These are phyloP conservation scores for Camellia sinensis DNA, from an alignment of 148 eudicot species.

Conservation along the genomic window DNA sequence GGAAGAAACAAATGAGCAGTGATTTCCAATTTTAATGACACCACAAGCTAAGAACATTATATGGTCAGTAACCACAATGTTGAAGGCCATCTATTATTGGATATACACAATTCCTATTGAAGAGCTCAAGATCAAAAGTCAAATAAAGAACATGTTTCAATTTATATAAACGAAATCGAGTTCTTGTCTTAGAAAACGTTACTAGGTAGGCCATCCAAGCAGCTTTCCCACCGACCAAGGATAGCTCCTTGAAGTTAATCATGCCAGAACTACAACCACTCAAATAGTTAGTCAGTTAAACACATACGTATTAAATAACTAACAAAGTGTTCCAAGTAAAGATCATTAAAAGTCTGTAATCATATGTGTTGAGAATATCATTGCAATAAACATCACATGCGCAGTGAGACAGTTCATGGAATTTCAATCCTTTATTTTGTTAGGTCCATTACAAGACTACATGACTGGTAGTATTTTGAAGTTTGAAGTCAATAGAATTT, in stretches of 20 bases:
- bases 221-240: slow-evolving; percentile 88
- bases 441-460: not conserved
- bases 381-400: not conserved
- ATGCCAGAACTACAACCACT: slow-evolving; percentile 64
- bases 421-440: not conserved
- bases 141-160: not conserved
- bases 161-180: not conserved
- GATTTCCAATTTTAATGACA: not conserved
- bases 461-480: not conserved
- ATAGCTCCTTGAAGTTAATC: slow-evolving; percentile 78
- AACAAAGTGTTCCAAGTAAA: not conserved
- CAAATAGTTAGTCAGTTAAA: not conserved
- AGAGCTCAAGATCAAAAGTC: not conserved
- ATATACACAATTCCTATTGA: not conserved
- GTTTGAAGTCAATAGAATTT: not conserved
- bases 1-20: not conserved
- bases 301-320: not conserved
- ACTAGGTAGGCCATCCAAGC: slow-evolving; percentile 99
- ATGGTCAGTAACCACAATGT: not conserved
- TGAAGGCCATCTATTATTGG: not conserved
- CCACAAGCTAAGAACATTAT: not conserved
- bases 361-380: not conserved
- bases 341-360: not conserved
- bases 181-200: slow-evolving; percentile 12
- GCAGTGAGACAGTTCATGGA: not conserved